These are phyloP conservation scores for Epichloe sylvatica DNA, from an alignment of 2,329 filamentous ascomycete species.

Conservation along the genomic window DNA sequence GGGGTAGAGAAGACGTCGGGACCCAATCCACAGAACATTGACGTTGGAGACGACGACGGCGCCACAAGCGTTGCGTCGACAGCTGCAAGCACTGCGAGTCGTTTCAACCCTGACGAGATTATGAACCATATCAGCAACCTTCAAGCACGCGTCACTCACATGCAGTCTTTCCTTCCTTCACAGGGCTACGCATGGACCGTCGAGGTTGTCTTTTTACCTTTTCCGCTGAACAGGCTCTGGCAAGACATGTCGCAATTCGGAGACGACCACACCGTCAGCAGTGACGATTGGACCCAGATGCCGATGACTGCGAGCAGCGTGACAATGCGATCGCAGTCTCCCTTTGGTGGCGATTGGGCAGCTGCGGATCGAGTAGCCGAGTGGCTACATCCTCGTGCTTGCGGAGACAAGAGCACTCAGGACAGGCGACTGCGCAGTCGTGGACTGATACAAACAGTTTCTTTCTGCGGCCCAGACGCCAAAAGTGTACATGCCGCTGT, in stretches of 20 bases:
- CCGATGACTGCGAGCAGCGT: conserved; percentile 33
- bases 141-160: conserved; percentile 35
- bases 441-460: conserved; percentile 52
- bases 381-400: conserved; percentile 57
- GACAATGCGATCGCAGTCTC: conserved; percentile 33
- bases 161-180: conserved; percentile 51
- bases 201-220: conserved; percentile 64
- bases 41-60: conserved; percentile 26
- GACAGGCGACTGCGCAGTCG: conserved; percentile 62
- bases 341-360: conserved; percentile 33
- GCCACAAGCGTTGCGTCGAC: conserved; percentile 33
- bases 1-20: conserved; percentile 46
- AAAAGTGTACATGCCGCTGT: conserved; percentile 54
- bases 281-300: conserved; percentile 42
- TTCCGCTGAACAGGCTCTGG: conserved; percentile 45
- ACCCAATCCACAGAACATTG: conserved; percentile 25
- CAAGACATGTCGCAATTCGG: conserved; percentile 35
- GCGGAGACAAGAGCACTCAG: conserved; percentile 45
- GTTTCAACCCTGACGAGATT: conserved; percentile 29
- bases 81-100: conserved; percentile 28
- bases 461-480: conserved; percentile 48
- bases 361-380: conserved; percentile 31
- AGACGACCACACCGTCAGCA: conserved; percentile 18
- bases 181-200: conserved; percentile 54
- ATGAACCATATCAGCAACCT: conserved; percentile 36